These are phyloP conservation scores for Emydomyces testavorans DNA, from an alignment of 2,329 filamentous ascomycete species.

Conservation along the genomic window DNA sequence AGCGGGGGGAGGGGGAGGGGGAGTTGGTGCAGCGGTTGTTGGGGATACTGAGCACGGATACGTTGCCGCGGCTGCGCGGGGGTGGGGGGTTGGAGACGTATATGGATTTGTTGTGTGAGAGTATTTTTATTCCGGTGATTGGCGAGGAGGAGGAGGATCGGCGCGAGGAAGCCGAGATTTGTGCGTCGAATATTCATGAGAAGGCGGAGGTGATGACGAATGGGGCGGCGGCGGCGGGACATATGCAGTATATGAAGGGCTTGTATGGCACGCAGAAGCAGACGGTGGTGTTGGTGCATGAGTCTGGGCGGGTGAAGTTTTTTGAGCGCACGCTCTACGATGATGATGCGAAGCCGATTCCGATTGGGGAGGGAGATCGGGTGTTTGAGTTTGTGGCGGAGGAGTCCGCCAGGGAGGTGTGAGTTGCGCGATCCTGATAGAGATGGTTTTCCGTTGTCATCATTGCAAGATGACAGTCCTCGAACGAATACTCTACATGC, in stretches of 20 bases:
- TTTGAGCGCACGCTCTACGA: conserved; percentile 53
- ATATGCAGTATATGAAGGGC: conserved; percentile 32
- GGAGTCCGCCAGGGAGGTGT: background rate
- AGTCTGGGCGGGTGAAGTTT: conserved; percentile 47
- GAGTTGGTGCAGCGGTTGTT: conserved; percentile 44
- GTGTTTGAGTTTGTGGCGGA: conserved; percentile 29
- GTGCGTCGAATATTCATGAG: conserved; percentile 24
- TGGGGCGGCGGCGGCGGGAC: conserved; percentile 18
- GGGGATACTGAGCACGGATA: conserved; percentile 43
- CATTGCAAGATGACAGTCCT: no score
- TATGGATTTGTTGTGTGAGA: conserved; percentile 45
- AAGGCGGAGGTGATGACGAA: conserved; percentile 18
- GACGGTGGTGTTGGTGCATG: conserved; percentile 47
- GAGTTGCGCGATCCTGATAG: background rate
- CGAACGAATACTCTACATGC: no score
- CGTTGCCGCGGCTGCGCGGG: conserved; percentile 40
- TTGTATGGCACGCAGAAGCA: conserved; percentile 56
- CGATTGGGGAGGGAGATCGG: conserved; percentile 38
- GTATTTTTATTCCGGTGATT: conserved; percentile 50
- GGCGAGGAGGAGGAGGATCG: conserved; percentile 37
- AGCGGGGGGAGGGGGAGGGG: conserved; percentile 36
- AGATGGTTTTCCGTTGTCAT: no score
- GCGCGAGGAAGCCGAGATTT: conserved; percentile 28
- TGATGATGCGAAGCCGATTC: conserved; percentile 38
- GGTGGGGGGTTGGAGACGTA: conserved; percentile 46